Base-by-base conservation (phyloP, 2,329 filamentous ascomycete genomes). In the Mycosphaerella sp. region DNA sequence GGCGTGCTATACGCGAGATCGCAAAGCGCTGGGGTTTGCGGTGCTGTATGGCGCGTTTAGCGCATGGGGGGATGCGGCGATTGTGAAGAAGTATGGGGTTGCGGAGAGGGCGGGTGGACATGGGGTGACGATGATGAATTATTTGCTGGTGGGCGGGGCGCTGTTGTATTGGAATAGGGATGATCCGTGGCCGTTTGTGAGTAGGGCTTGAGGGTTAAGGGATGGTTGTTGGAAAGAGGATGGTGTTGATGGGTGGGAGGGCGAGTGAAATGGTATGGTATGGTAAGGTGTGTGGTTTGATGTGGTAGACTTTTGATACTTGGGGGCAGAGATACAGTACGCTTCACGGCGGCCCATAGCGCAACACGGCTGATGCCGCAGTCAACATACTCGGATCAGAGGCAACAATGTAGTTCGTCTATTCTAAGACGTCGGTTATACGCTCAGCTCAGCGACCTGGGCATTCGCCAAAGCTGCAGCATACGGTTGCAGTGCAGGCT, bases 401-500 rank as follows among this genome's bases (percentile, higher is more conserved):
- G 21, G 21, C 21, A 25, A 25, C 4, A 6, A 25, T 25, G 1
- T 5, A 25, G 21, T 6, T 25, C 7, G 5, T 25, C 6, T 25
- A 6, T 41, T 12, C 6, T 4, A 3, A 6, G 13, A 8, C 34
- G 13, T 9, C 5, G 9, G 28, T 39, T 59, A 65, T 8, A 65
- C 63, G 44, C 60, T 62, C 55, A 65, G 42, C 49, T 65, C 63
- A n/a, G 60, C 62, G 37, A 59, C 59, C 41, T 57, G 48, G 25
- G 62, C 59, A n/a, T 52, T 54, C 18, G 52, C 56, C 49, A 66
- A 39, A 37, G 52, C 52, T 13, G 55, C 60, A 35, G 59, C 52
- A 54, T 70, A 72, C 50, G 60, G 64, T 55, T 61, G 57, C 36
- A 71, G 55, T 6, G 66, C 68, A 7, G 62, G 51, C 56, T 64